A percentile compares a stretch with the other conserved stretches of the same genome.
phyloP scores from a whole-genome alignment of 225 moss, liverwort and hornwort genomes.

The Marchantia polymorpha region DNA sequence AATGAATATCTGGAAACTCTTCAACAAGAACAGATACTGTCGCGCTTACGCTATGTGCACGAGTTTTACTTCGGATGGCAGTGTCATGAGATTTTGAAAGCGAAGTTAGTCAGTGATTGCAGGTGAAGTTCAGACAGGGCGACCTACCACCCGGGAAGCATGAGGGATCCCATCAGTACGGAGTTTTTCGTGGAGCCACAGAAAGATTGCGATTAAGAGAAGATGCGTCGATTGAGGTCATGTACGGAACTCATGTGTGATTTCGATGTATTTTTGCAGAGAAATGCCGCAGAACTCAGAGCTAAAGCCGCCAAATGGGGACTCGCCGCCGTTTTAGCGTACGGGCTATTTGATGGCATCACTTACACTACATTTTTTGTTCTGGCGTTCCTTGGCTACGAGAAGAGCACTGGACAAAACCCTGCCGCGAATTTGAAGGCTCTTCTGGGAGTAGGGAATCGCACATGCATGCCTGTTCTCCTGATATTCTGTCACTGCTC shows the following conservation, averaged over 20 bases:
- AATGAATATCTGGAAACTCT: no score
- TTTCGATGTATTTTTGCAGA: slow-evolving; percentile 35
- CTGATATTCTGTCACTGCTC: no score
- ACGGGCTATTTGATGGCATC: slow-evolving; percentile 93
- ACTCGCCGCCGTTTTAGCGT: slow-evolving; percentile 89
- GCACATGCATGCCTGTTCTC: slow-evolving; percentile 6
- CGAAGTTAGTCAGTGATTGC: no score
- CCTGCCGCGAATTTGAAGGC: slow-evolving; percentile 94
- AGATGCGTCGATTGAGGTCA: not conserved
- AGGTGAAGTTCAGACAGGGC: no score
- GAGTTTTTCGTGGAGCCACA: not conserved
- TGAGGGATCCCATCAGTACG: no score
- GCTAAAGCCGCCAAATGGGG: slow-evolving; percentile 87
- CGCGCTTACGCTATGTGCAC: no score
- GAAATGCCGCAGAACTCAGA: slow-evolving; percentile 67
- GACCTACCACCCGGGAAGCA: no score
- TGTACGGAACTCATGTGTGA: not conserved
- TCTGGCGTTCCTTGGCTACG: slow-evolving; percentile 90
- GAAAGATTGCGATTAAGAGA: not conserved
- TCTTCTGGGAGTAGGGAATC: slow-evolving; percentile 74
- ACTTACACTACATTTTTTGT: slow-evolving; percentile 95
- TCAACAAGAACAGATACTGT: no score
- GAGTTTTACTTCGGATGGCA: no score
- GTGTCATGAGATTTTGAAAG: no score
- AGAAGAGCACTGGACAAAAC: slow-evolving; percentile 93